phyloP scores from a whole-genome alignment of 2,329 filamentous ascomycete genomes.

The Diaporthe vaccinii region DNA sequence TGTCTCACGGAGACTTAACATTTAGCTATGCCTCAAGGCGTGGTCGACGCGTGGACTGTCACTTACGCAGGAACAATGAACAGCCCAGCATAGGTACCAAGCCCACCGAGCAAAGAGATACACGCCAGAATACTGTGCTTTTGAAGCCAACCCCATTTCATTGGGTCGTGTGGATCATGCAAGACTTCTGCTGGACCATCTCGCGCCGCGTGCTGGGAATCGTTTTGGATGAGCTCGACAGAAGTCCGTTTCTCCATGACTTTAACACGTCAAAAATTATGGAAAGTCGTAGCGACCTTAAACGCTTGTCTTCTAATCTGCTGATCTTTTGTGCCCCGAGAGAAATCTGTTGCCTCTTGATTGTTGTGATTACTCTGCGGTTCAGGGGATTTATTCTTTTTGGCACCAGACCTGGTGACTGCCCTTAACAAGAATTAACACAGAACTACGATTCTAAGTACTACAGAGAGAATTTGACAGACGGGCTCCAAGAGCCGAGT shows the following conservation, averaged over 20 bases:
- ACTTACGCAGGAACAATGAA: conserved; percentile 9
- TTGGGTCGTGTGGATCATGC: not conserved
- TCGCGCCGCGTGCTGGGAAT: not conserved
- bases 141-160: not conserved
- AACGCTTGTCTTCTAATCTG: not conserved
- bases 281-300: not conserved
- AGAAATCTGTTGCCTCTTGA: too few relatives aligned
- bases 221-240: not conserved
- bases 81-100: not conserved
- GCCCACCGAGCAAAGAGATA: not conserved
- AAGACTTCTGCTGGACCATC: not conserved
- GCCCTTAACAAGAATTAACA: not conserved
- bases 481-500: too few relatives aligned
- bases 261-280: too few relatives aligned
- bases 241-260: not conserved
- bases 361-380: not conserved
- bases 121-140: not conserved
- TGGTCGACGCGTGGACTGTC: rapidly evolving
- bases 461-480: too few relatives aligned
- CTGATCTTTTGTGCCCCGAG: not conserved
- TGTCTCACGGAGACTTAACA: not conserved
- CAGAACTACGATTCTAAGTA: not conserved
- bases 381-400: not conserved
- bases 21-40: not conserved
- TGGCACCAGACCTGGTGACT: not conserved